Base-by-base conservation (phyloP, 208 protist genomes). In the Wallacemonas sp. region DNA sequence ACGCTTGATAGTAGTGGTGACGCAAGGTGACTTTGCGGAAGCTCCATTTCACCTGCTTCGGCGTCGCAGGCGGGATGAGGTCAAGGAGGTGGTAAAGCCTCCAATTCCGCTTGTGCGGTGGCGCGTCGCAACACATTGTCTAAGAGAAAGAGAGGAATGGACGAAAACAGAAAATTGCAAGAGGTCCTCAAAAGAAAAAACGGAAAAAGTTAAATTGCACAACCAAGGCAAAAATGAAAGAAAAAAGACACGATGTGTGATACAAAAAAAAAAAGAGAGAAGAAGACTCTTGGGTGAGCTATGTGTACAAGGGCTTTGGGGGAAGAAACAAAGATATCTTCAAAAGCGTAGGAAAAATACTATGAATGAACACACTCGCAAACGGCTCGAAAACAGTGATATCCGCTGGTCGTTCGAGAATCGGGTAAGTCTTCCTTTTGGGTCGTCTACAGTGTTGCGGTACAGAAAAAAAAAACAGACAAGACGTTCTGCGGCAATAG, bases 1-100 rank as follows among this genome's bases (percentile, higher is more conserved):
- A 96, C 27, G 90, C 90, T 63, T 94, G 85, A 53, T 91, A 90
- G 68, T 90, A 96, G 62, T 94, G 90, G 68, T 91, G 82, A 27
- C 90, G 90, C 45, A 96, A 72, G 9, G 90, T 91, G 1, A 91
- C 80, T 58, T 93, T 96, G 63, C 87, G 77, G 55, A 93, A 91
- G 46, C 76, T 87, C 82, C 82, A 92, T 62, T 94, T 90, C 24
- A 96, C 79, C 66, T 93, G 82, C 31, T 85, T 88, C 14, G 87
- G 47, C 12, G 87, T 91, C 5, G 81, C 76, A 6, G 86, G 86
- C 3, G 78, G 71, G 26, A 83, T 66, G 33, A 96, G 65, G 58
- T 94, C 87, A 15, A 96, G 77, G 14, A 96, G 75, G 65, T 91
- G 73, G 77, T 96, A 96, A 19, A 96, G 69, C 28, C 90, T 63